Percentiles rank a stretch among this genome's conserved stretches.
Conservation (phyloP, 306 rosid genomes). For the Acacia acuminata region DNA sequence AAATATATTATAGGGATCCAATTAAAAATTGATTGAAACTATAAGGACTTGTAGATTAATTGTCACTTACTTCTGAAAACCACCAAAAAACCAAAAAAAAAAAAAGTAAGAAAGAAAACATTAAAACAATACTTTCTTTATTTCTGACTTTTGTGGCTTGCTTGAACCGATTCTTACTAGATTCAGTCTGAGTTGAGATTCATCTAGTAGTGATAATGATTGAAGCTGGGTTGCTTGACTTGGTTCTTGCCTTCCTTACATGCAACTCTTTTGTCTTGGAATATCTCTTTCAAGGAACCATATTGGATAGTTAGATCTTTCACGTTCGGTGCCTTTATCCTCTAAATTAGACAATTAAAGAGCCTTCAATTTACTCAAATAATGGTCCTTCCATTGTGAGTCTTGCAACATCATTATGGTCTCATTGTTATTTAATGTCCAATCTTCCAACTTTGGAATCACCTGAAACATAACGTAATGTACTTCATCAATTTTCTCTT, state of each 20-base stretch:
- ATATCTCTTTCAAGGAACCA: not conserved
- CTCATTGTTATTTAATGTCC: not conserved
- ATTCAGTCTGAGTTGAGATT: too few species aligned
- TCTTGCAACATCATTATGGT: not conserved
- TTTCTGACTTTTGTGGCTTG: too few species aligned
- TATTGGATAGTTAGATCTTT: not conserved
- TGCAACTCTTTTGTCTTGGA: not conserved
- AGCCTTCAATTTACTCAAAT: not conserved
- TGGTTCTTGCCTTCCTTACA: not conserved
- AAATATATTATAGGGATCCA: too few species aligned
- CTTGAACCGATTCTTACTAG: too few species aligned
- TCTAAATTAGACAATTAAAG: fast-evolving
- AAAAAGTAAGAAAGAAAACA: too few species aligned
- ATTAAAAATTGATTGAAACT: too few species aligned
- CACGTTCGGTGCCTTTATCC: not conserved
- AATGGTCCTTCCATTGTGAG: not conserved
- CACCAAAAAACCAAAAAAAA: too few species aligned
- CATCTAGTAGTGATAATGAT: fast-evolving
- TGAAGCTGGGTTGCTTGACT: not conserved
- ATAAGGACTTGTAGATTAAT: too few species aligned
- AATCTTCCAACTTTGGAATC: not conserved
- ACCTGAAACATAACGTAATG: not conserved
- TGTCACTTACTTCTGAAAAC: too few species aligned
- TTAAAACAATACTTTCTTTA: too few species aligned
- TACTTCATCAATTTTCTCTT: not conserved